Base-by-base conservation (phyloP, 305 asterid genomes). In the Solanum aculeatissimum region DNA sequence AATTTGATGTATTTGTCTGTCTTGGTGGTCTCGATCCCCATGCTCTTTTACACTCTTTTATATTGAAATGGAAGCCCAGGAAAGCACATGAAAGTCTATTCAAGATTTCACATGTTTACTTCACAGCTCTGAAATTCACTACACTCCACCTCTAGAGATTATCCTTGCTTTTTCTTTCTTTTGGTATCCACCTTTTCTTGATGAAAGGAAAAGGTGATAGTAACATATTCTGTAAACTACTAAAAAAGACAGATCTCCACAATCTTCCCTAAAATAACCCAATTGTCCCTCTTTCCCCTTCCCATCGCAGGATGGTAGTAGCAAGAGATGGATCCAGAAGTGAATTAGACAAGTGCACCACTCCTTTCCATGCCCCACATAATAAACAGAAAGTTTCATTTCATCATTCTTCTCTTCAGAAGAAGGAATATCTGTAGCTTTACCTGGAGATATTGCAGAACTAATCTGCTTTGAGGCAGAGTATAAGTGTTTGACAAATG, bases 401-500 rank as follows among this genome's bases (percentile, higher is more conserved):
- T 16, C 69, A 60, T 21, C 75, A 7, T 55, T 85, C 27, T 81
- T 5, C 51, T 6, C 51, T 51, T 23, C 63, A 12, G 35, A 35
- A 68, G 66, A 55, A 15, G 43, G 32, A 72, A 70, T 35, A 79
- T 62, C 55, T 75, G 49, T 86, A 85, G 40, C 82, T 86, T 71
- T 91, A 92, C 98, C 99, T 27, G 99, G 99, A 86, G 99, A 94
- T 84, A 95, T 88, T 40, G 99, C 99, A 68, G 98, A 87, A 85
- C 99, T 95, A 21, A 95, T 94, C 90, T 95, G 99, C 91, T 95
- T 95, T 89, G 99, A 95, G 78, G 99, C 99, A 13, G 97, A 92
- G 87, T 95, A 95, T 49, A 95, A 72, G 84, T 94, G 94, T 80
- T 85, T 90, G 74, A 95, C 92, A 84, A 95, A 93, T 38, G 99